phyloP scores from a whole-genome alignment of 805 yeast genomes.

The Ogataea henricii region DNA sequence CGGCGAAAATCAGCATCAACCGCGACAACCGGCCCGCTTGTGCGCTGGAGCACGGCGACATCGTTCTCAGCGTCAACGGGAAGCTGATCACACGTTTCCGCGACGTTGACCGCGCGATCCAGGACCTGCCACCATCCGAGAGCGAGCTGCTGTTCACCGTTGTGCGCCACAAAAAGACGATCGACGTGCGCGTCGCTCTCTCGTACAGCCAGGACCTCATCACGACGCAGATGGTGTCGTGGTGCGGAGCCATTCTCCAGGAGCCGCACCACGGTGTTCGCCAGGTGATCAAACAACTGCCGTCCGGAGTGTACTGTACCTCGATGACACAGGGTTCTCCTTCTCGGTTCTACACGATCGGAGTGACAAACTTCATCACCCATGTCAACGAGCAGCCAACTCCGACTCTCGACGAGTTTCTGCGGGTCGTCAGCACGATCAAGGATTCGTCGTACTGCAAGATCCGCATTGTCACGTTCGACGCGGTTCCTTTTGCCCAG shows the following conservation, averaged over 20 bases:
- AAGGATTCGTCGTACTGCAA: constrained; percentile 82
- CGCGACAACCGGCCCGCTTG: constrained; percentile 31
- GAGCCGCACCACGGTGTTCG: constrained; percentile 92
- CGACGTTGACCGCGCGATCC: constrained; percentile 56
- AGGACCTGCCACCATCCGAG: constrained; percentile 35
- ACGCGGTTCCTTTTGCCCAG: constrained; percentile 82
- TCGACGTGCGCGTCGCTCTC: constrained; percentile 65
- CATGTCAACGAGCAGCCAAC: constrained; percentile 82
- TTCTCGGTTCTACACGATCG: constrained; percentile 77
- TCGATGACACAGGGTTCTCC: constrained; percentile 81
- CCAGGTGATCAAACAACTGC: constrained; percentile 75
- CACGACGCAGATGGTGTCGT: constrained; percentile 68
- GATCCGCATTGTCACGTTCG: constrained; percentile 79
- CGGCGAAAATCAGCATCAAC: constrained; percentile 55
- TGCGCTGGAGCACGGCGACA: constrained; percentile 65
- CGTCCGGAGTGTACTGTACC: constrained; percentile 83
- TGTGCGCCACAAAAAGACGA: constrained; percentile 68
- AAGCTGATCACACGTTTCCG: constrained; percentile 63
- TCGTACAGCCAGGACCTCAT: constrained; percentile 55
- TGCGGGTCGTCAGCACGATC: constrained; percentile 63
- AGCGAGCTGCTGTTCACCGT: constrained; percentile 55
- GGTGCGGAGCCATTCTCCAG: constrained; percentile 86
- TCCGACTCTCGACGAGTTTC: constrained; percentile 66
- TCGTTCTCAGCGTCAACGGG: constrained; percentile 69
- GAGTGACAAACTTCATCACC: constrained; percentile 81